Conservation (phyloP, 768 basidiomycete species). For the Mrakia hoshinonis region DNA sequence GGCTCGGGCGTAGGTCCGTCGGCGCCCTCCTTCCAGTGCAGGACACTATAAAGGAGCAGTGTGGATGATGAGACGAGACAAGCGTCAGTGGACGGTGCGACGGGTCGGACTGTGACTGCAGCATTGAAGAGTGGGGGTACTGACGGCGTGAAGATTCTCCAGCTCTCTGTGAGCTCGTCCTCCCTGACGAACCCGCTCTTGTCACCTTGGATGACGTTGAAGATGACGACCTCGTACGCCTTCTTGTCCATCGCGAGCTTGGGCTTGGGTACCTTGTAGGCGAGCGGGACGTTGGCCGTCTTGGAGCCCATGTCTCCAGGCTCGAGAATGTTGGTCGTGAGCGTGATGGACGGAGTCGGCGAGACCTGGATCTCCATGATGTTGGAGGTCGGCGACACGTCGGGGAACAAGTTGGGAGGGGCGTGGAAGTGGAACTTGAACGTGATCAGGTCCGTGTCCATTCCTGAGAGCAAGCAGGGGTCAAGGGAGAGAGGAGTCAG, state of each 20-base stretch:
- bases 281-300: constrained; percentile 4
- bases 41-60: constrained; percentile 1
- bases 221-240: constrained; percentile 30
- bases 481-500: neutral
- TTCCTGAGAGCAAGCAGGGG: neutral
- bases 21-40: constrained; percentile 29
- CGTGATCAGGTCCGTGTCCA: constrained; percentile 29
- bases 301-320: constrained; percentile 2
- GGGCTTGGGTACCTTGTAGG: neutral
- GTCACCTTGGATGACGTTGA: constrained; percentile 26
- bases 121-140: neutral
- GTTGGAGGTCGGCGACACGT: neutral
- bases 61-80: neutral
- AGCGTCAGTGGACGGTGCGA: neutral
- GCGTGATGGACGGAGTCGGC: neutral
- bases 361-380: constrained; percentile 8
- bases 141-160: constrained; percentile 33
- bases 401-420: neutral
- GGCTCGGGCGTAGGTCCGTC: constrained; percentile 24
- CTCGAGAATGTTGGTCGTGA: constrained; percentile 9
- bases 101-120: too few species aligned
- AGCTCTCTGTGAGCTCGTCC: constrained; percentile 30
- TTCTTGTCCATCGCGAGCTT: constrained; percentile 21
- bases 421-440: constrained; percentile 12
- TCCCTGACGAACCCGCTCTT: constrained; percentile 29